Base-by-base conservation (phyloP, 1,139 yeast genomes). In the Sugiyamaella xylanicola region DNA sequence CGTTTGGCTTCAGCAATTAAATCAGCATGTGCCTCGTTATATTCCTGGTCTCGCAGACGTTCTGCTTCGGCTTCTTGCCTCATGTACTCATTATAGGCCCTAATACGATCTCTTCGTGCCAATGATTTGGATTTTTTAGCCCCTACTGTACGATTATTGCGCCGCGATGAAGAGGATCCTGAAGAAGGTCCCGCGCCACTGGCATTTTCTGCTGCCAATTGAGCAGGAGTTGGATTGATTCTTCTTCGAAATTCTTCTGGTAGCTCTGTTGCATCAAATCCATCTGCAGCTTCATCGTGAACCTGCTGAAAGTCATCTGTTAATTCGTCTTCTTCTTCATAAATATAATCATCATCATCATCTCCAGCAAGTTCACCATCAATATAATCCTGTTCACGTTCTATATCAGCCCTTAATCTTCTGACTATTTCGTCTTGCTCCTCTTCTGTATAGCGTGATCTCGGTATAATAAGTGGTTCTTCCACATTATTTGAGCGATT, bases 71-170 rank as follows among this genome's bases (percentile, higher is more conserved):
- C 70, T 53, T 58, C 60, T 53, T 67, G 67, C 16, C 72, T 58
- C 42, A 70, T 63, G 52, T 61, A 66, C 59, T 70, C 73, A 52
- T 61, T 65, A 55, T 68, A 70, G 16, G 70, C 70, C 13, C 72
- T 54, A 16, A 68, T 61, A 42, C 64, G 71, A 46, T 69, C 73
- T 41, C 64, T 53, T 25, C 63, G 56, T 2, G 70, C 72, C 43
- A 69, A 62, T 19, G 72, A 66, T 52, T 63, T 64, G 42, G 72
- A 66, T 62, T 70, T 70, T 53, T 70, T 70, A 15, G 68, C 59
- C 17, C 73, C 73, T 1, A 70, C 72, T 3, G 58, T 53, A 9
- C 65, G 56, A 39, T 59, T n/a, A n/a, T n/a, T 61, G 27, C 54
- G 22, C 5, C 40, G 27, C 11, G 50, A 40, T 1, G 53, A 27